Evolutionary conservation across 257 asterid species (phyloP), one percentile per base, ranked within the genome.

Genomic region (Thymus mandschuricus): DNA sequence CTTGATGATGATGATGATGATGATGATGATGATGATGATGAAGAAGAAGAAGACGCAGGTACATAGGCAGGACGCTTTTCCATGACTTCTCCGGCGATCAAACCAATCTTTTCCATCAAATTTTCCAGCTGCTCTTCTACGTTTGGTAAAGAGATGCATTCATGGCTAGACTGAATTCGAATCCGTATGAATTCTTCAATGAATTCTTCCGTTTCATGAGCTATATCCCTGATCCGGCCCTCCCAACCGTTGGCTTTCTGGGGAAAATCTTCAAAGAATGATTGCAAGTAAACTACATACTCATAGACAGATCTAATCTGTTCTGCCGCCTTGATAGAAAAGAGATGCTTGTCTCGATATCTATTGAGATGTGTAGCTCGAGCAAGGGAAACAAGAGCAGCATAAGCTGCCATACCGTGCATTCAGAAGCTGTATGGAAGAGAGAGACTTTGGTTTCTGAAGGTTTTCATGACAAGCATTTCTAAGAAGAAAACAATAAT

Each of bases 351-450:
- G 5, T 5, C 12, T 11, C 43, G 75, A 8, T 60, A 10, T 2
- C 35, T 69, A 30, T 43, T 31, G 0, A 27, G 28, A 12, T 52
- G 8, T 4, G 64, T 75, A 31, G 71, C 43, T 69, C 62, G 52
- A 52, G 59, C 11, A 33, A 75, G 80, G 8, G 71, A 75, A 54
- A 33, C 54, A 52, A 69, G 75, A 52, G 71, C 60, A 6, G 75
- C 75, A 50, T 67, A 59, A 60, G 79, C 74, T 8, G 67, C 67
- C 67, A 62, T 62, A 30, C 60, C 21, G 15, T 6, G 6, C 1
- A 3, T 38, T 38, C 44, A 38, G 6, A 38, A 38, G 6, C 44
- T 5, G 9, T 2, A 8, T 2, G 9, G 6, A 8, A 41, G 6
- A 41, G 46, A 8, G 46, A 41, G 46, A 41, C 10, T 41, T 5